phyloP scores from a whole-genome alignment of 169 alveolate genomes.

The Pseudocohnilembus persalinus region DNA sequence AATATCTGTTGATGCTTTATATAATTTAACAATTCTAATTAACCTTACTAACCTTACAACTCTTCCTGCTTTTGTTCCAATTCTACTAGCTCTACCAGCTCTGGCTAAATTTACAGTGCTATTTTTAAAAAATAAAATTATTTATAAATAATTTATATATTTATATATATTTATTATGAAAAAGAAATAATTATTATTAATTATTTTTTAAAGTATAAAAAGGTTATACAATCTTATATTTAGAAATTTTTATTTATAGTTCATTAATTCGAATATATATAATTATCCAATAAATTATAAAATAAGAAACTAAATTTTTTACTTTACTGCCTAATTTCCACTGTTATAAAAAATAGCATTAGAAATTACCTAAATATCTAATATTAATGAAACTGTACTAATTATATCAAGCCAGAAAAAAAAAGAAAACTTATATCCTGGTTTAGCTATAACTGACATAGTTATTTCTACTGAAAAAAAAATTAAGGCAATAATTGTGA shows the following conservation, averaged over 20 bases:
- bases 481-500: conserved; percentile 23
- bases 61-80: conserved; percentile 71
- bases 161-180: too few relatives aligned
- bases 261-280: too few relatives aligned
- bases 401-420: conserved; percentile 78
- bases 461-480: conserved; percentile 56
- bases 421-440: conserved; percentile 59
- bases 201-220: too few relatives aligned
- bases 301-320: background rate
- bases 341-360: conserved; percentile 21
- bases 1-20: conserved; percentile 44
- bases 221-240: too few relatives aligned
- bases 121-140: too few relatives aligned
- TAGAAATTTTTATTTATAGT: too few relatives aligned
- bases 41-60: conserved; percentile 66
- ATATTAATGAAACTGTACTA: conserved; percentile 63
- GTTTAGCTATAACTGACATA: conserved; percentile 40
- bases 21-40: conserved; percentile 66
- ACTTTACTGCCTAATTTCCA: conserved; percentile 21
- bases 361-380: conserved; percentile 52
- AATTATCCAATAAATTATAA: too few relatives aligned
- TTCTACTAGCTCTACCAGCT: conserved; percentile 65
- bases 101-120: conserved; percentile 37
- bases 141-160: background rate
- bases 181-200: too few relatives aligned